Base-by-base conservation (phyloP, 2,329 filamentous ascomycete genomes). In the Trichoderma gracile region DNA sequence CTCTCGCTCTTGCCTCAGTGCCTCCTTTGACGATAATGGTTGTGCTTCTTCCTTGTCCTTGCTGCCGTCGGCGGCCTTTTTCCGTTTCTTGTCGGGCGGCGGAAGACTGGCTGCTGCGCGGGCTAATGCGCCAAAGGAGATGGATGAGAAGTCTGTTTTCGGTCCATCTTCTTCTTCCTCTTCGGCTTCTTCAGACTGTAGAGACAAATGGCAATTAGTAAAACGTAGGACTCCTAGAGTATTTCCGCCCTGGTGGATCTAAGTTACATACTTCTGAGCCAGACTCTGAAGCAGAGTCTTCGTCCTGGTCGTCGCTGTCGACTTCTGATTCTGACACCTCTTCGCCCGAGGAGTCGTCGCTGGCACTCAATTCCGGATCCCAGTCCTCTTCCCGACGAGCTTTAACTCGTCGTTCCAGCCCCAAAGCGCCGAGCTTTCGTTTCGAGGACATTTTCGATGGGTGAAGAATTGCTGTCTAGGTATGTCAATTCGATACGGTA, bases 51-150 rank as follows among this genome's bases (percentile, higher is more conserved):
- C 23, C 33, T 38, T 38, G 23, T 46, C 38, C 52, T 40, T 60
- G 65, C 75, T 50, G 69, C 71, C 66, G 4, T 74, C 71, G 61
- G 69, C 66, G 6, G 73, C 69, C 71, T 71, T 72, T 57, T 70
- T 68, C 64, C 71, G 73, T 25, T 70, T 72, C 12, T 69, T 72
- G 14, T 69, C 65, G 25, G 72, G 52, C 55, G 72, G 69, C 40
- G 73, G 80, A 38, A 96, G 78, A 0, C 87, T 84, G 45, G 88
- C 88, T 79, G 96, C 92, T 1, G 93, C 93, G 80, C 92, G 91
- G 68, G 91, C 92, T 46, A 97, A 82, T n/a, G 91, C 91, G 67
- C 93, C 93, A 72, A 98, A 97, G 25, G 93, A 95, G 68, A 97
- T 86, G 66, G 82, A 81, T 9, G 85, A 79, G 50, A 82, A 77